Evolutionary conservation across 495 filamentous ascomycete genomes (phyloP).

Genomic region (Cercophora samala): DNA sequence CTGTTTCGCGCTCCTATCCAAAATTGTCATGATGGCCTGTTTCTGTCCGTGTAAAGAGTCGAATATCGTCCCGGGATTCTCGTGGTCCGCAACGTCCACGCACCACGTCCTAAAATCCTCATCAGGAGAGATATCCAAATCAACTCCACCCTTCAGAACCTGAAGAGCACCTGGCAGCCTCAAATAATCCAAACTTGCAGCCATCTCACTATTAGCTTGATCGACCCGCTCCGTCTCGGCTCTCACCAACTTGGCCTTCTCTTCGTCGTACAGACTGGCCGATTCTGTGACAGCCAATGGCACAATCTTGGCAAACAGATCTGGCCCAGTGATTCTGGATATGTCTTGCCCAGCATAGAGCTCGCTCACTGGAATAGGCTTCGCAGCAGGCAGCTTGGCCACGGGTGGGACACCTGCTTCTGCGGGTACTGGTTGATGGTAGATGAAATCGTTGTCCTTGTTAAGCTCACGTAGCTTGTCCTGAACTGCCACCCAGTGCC

Average conservation of each 20-base stretch:
- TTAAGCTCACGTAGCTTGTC: slow-evolving; percentile 68
- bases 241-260: slow-evolving; percentile 92
- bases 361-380: slow-evolving; percentile 95
- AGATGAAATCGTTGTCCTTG: slow-evolving; percentile 98
- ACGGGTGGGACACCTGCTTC: slow-evolving; percentile 77
- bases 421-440: slow-evolving; percentile 84
- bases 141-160: slow-evolving; percentile 87
- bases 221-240: slow-evolving; percentile 93
- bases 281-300: slow-evolving; percentile 96
- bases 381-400: slow-evolving; percentile 92
- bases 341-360: slow-evolving; percentile 97
- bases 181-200: slow-evolving; percentile 88
- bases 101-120: slow-evolving; percentile 93
- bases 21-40: slow-evolving; percentile 59
- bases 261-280: slow-evolving; percentile 95
- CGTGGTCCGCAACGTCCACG: slow-evolving; percentile 80
- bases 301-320: slow-evolving; percentile 95
- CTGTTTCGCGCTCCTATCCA: slow-evolving; percentile 80
- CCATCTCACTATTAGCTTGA: slow-evolving; percentile 90
- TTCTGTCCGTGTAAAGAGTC: slow-evolving; percentile 75
- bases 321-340: slow-evolving; percentile 90
- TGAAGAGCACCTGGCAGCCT: slow-evolving; percentile 86
- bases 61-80: slow-evolving; percentile 67
- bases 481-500: slow-evolving; percentile 76
- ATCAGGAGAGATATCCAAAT: slow-evolving; percentile 83